phyloP scores from a whole-genome alignment of 2,329 filamentous ascomycete genomes.

The Colletotrichum trifolii region DNA sequence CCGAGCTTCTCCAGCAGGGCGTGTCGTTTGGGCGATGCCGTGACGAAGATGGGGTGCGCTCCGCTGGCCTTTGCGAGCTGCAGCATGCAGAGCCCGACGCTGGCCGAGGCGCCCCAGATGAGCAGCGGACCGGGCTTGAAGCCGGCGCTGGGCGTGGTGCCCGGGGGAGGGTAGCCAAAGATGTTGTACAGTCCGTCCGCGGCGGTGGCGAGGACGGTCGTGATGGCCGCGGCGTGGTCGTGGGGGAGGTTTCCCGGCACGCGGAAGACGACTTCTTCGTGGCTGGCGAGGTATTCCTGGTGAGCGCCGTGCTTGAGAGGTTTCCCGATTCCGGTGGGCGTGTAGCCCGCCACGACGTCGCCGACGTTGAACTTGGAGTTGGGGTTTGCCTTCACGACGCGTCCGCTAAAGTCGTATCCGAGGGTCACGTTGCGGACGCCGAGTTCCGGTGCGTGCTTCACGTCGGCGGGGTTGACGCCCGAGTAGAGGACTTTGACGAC shows the following conservation, averaged over 20 bases:
- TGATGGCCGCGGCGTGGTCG: constrained; percentile 35
- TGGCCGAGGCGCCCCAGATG: constrained; percentile 51
- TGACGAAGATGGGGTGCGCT: constrained; percentile 45
- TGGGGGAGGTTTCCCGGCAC: constrained; percentile 29
- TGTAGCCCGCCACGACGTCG: constrained; percentile 15
- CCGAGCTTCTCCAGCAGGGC: constrained; percentile 45
- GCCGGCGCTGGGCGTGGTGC: constrained; percentile 4
- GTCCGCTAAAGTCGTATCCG: constrained; percentile 32
- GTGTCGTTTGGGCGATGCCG: constrained; percentile 46
- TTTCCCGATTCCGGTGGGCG: constrained; percentile 22
- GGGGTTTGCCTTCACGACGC: background rate
- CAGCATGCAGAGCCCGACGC: constrained; percentile 48
- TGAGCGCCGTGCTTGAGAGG: constrained; percentile 23
- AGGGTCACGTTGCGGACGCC: constrained; percentile 11
- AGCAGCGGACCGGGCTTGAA: constrained; percentile 41
- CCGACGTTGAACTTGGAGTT: constrained; percentile 4
- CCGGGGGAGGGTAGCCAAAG: constrained; percentile 33
- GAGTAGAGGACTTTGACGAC: constrained; percentile 17
- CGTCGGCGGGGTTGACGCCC: constrained; percentile 31
- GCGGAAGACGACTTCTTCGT: constrained; percentile 9
- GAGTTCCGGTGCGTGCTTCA: constrained; percentile 16
- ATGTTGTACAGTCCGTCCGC: constrained; percentile 40
- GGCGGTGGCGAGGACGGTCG: constrained; percentile 36
- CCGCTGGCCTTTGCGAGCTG: constrained; percentile 49
- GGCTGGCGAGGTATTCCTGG: constrained; percentile 21